Conservation (phyloP, 2,329 filamentous ascomycete genomes). For the Penicillium glabrum region DNA sequence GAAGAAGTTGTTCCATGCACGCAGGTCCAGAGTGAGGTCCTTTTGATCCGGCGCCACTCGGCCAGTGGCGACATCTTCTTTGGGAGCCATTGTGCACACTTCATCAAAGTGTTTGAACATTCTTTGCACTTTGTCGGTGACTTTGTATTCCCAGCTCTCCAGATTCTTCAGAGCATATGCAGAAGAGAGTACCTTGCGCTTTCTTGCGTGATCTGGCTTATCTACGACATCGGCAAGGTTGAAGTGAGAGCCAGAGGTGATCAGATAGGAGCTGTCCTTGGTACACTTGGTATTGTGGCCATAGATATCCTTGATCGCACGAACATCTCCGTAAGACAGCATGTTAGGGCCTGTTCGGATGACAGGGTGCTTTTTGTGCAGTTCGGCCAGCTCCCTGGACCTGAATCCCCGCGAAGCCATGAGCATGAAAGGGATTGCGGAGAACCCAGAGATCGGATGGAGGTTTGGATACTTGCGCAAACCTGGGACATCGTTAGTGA, state of each 20-base stretch:
- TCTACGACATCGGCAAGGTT: slow-evolving; percentile 56
- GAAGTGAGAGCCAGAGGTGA: slow-evolving; percentile 50
- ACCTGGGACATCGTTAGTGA: slow-evolving; percentile 26
- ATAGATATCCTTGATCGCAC: slow-evolving; percentile 54
- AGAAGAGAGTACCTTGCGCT: slow-evolving; percentile 52
- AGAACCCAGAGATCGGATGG: slow-evolving; percentile 45
- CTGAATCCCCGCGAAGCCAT: slow-evolving; percentile 46
- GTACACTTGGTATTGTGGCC: slow-evolving; percentile 52
- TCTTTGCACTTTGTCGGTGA: slow-evolving; percentile 51
- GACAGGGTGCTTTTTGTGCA: slow-evolving; percentile 49
- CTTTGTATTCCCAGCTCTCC: slow-evolving; percentile 56
- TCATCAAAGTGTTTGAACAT: slow-evolving; percentile 50
- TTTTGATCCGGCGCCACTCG: slow-evolving; percentile 17
- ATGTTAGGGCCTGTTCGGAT: slow-evolving; percentile 49
- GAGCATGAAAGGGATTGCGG: slow-evolving; percentile 49
- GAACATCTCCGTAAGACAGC: slow-evolving; percentile 43
- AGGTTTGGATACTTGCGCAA: slow-evolving; percentile 51
- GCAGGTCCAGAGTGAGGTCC: slow-evolving; percentile 48
- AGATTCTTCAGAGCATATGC: slow-evolving; percentile 57
- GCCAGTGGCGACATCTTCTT: slow-evolving; percentile 35
- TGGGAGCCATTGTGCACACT: slow-evolving; percentile 25
- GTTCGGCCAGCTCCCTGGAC: slow-evolving; percentile 42
- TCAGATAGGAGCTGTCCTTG: slow-evolving; percentile 52
- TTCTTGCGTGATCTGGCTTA: slow-evolving; percentile 53
- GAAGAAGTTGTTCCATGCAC: slow-evolving; percentile 57